Evolutionary conservation across 1,284 basidiomycete species (phyloP), one percentile per base, ranked within the genome.

Genomic region (Rhodofomes roseus): DNA sequence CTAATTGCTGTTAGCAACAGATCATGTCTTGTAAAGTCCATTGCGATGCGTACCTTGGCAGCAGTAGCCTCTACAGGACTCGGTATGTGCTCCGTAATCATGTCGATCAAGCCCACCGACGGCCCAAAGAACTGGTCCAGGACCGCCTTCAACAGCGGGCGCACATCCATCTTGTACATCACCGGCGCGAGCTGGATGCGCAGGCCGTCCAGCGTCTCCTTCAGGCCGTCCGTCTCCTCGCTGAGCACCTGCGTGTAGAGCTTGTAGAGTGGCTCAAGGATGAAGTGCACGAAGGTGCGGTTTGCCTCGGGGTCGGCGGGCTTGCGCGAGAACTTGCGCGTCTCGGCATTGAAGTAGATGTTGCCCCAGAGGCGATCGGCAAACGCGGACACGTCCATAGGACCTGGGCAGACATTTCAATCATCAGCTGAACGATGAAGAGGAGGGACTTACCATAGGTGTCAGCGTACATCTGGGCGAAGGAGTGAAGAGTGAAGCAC

Each of bases 81-180:
- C 1, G 97, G 97, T 16, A 99, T 85, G 71, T 95, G 85, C 62
- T 94, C 86, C 16, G 89, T 87, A 63, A 99, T 89, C 80, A 99
- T 86, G 74, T 99, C 97, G 36, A 97, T 87, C 60, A 99, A 78
- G 0, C 96, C 96, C 0, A 85, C 88, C 1, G 93, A 79, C 14
- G 89, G 85, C 3, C 97, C 96, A 69, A 99, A 98, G 81, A 99
- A 99, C 68, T 98, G 94, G 68, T 92, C 91, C 63, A 98, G 78
- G 4, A 98, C 90, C 48, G 93, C 92, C 77, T 97, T 96, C 63
- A 99, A 80, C 60, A 99, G 76, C 3, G 97, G 96, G 57, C 96
- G 81, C 8, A 96, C 95, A 72, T 99, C 97, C 89, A 98, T 96
- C 80, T 98, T 98, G 82, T 90, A 99, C 82, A 93, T 93, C 41